Evolutionary conservation across 176 grass and related monocot genomes (phyloP).

Genomic region (Luzula sylvatica): DNA sequence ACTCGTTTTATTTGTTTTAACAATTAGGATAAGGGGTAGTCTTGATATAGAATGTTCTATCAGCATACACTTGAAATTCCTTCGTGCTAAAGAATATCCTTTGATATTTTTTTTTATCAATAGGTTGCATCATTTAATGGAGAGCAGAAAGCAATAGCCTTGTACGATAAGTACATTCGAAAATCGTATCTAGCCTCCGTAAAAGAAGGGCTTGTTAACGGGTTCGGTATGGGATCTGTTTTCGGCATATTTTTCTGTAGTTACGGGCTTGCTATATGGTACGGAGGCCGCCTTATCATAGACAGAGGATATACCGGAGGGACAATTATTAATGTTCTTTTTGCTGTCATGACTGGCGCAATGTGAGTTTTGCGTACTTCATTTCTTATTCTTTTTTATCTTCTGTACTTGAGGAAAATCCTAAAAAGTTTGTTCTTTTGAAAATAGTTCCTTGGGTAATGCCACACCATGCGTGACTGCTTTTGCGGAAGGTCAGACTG

Average conservation of each 20-base stretch:
- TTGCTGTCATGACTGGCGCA: slow-evolving; percentile 45
- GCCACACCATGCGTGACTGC: slow-evolving; percentile 51
- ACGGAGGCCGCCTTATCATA: slow-evolving; percentile 43
- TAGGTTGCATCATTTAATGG: slow-evolving; percentile 67
- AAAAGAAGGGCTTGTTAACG: slow-evolving; percentile 43
- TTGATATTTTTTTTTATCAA: slow-evolving; percentile 11
- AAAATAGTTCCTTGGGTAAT: slow-evolving; percentile 53
- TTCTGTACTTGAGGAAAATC: not conserved
- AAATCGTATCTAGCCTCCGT: slow-evolving; percentile 37
- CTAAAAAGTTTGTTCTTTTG: slow-evolving; percentile 6
- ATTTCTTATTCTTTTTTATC: not conserved
- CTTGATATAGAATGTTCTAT: not conserved
- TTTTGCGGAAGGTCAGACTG: slow-evolving; percentile 56
- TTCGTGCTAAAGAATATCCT: not conserved
- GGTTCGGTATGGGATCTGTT: slow-evolving; percentile 52
- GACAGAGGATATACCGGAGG: slow-evolving; percentile 54
- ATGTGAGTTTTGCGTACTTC: slow-evolving; percentile 39
- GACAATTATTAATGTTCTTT: slow-evolving; percentile 34
- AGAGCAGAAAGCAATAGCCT: slow-evolving; percentile 42
- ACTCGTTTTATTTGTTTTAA: too few relatives aligned
- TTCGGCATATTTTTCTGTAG: slow-evolving; percentile 35
- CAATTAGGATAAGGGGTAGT: not conserved
- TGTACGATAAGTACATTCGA: slow-evolving; percentile 44
- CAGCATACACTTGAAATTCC: not conserved
- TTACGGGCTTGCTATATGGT: slow-evolving; percentile 69